A percentile compares a stretch with the other conserved stretches of the same genome.
Conservation (phyloP, 2,329 filamentous ascomycete genomes). For the Verticillium longisporum region DNA sequence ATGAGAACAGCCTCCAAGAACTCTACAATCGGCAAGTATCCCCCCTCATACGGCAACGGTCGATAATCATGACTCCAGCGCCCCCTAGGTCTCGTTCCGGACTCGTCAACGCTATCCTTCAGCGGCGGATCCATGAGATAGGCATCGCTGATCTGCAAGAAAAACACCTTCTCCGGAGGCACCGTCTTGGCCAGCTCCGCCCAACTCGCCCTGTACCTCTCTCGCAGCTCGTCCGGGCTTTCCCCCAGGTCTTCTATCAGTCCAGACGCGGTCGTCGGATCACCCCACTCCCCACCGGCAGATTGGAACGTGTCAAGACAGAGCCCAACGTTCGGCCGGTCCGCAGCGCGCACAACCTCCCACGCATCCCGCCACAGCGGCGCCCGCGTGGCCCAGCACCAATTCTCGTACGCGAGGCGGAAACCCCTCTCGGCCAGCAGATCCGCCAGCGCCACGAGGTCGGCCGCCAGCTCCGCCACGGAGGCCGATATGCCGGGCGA, state of each 20-base stretch:
- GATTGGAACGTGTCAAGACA: slow-evolving; percentile 77
- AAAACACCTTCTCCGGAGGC: slow-evolving; percentile 63
- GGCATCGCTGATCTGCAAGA: slow-evolving; percentile 70
- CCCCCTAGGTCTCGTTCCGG: slow-evolving; percentile 52
- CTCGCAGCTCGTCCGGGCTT: slow-evolving; percentile 35
- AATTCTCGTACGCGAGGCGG: slow-evolving; percentile 71
- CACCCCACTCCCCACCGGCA: slow-evolving; percentile 65
- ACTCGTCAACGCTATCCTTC: slow-evolving; percentile 35
- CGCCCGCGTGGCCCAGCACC: slow-evolving; percentile 71
- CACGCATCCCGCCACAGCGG: slow-evolving; percentile 64
- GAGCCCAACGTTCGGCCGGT: slow-evolving; percentile 61
- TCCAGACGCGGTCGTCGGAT: slow-evolving; percentile 49
- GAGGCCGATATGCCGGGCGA: slow-evolving; percentile 46
- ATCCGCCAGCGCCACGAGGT: slow-evolving; percentile 59
- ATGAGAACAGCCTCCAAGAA: slow-evolving; percentile 58
- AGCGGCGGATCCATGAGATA: slow-evolving; percentile 57
- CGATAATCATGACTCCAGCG: slow-evolving; percentile 67
- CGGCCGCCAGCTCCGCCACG: slow-evolving; percentile 41
- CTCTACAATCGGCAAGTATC: slow-evolving; percentile 62
- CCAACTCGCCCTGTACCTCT: slow-evolving; percentile 46
- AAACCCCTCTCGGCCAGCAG: slow-evolving; percentile 46
- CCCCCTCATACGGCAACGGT: slow-evolving; percentile 62
- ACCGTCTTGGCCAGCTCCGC: slow-evolving; percentile 48
- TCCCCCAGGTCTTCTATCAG: slow-evolving; percentile 30
- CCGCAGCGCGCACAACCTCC: slow-evolving; percentile 56